phyloP scores from a whole-genome alignment of 2,329 filamentous ascomycete genomes.

The Tricladium varicosporioides region DNA sequence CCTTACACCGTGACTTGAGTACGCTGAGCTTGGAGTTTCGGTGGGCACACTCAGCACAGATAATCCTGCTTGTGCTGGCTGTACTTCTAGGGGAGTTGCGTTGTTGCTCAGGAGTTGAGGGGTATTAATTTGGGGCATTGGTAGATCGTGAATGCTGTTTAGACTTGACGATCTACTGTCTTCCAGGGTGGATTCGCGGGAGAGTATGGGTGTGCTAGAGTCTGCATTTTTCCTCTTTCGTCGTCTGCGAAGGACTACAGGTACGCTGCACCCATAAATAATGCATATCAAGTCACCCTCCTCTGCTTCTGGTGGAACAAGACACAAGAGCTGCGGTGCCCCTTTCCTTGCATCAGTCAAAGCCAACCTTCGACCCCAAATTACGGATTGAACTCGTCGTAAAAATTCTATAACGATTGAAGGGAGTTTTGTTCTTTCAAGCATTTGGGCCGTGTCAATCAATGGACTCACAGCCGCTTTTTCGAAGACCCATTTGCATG shows the following conservation, averaged over 20 bases:
- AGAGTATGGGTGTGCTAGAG: no score
- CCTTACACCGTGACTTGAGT: no score
- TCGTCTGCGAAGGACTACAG: conserved; percentile 15
- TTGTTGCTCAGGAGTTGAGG: no score
- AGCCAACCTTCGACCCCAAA: conserved; percentile 18
- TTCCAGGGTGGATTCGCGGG: no score
- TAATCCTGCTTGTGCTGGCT: no score
- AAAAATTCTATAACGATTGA: conserved; percentile 3
- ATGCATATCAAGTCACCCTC: conserved; percentile 21
- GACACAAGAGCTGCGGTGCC: conserved; percentile 9
- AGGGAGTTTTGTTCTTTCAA: background rate
- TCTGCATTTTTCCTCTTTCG: background rate
- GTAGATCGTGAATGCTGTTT: no score
- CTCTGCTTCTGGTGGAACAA: conserved; percentile 7
- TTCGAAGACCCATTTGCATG: conserved; percentile 8
- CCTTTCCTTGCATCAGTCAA: background rate
- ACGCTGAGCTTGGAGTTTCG: no score
- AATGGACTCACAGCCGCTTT: no score
- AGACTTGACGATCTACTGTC: no score
- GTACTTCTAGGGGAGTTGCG: no score
- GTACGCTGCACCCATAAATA: conserved; percentile 25
- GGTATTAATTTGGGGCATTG: no score
- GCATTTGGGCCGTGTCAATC: background rate
- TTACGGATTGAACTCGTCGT: conserved; percentile 17
- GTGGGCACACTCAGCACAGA: no score